Conservation (phyloP, 164 flowering plant genomes). For the Vitis cinerea region DNA sequence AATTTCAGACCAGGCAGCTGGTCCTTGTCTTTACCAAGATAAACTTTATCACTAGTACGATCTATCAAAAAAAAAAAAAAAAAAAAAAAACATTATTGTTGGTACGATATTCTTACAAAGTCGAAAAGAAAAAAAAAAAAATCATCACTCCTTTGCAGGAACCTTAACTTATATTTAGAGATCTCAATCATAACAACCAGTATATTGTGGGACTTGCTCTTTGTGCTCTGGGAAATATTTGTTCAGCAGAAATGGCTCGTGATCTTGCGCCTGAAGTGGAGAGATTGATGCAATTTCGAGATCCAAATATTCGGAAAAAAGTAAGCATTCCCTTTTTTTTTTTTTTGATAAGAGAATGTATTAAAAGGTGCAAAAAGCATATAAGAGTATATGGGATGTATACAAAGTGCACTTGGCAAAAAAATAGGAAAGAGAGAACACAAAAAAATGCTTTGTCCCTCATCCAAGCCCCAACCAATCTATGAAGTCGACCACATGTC, state of each 20-base stretch:
- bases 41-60: too few species aligned
- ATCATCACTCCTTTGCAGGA: slow-evolving; percentile 4
- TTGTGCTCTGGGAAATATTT: slow-evolving; percentile 96
- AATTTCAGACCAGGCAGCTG: too few species aligned
- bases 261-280: slow-evolving; percentile 99
- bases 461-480: too few species aligned
- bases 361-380: too few species aligned
- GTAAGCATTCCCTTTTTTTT: slow-evolving; percentile 31
- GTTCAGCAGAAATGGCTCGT: slow-evolving; percentile 99
- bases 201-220: slow-evolving; percentile 98
- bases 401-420: too few species aligned
- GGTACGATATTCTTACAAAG: neutral
- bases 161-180: slow-evolving; percentile 71
- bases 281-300: slow-evolving; percentile 86
- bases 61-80: neutral
- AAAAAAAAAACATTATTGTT: neutral
- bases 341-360: too few species aligned
- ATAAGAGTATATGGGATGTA: too few species aligned
- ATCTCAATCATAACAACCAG: slow-evolving; percentile 93
- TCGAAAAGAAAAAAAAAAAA: neutral
- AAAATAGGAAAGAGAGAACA: too few species aligned
- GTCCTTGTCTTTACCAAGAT: too few species aligned
- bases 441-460: too few species aligned
- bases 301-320: slow-evolving; percentile 93
- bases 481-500: too few species aligned